Conservation (phyloP, 768 basidiomycete species). For the Strobilomyces confusus region DNA sequence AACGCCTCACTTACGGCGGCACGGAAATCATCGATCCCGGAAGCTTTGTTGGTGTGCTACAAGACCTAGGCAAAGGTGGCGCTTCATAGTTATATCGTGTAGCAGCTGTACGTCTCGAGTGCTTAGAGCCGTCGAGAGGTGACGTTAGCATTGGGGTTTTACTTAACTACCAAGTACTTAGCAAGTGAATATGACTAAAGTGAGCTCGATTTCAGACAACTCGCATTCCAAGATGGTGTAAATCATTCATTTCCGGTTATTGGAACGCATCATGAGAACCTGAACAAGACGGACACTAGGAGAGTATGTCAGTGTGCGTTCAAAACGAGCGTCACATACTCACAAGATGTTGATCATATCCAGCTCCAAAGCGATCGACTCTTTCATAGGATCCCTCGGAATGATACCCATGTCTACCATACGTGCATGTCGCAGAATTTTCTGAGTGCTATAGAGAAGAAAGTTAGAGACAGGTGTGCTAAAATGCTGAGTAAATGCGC, state of each 20-base stretch:
- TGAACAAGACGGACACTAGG: slow-evolving; percentile 75
- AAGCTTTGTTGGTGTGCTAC: slow-evolving; percentile 73
- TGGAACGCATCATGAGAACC: slow-evolving; percentile 63
- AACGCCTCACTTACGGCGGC: slow-evolving; percentile 88
- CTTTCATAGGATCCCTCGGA: slow-evolving; percentile 69
- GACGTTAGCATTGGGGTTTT: neutral
- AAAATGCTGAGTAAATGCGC: slow-evolving; percentile 22
- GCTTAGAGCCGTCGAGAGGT: neutral
- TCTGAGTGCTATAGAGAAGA: slow-evolving; percentile 56
- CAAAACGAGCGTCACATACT: slow-evolving; percentile 21
- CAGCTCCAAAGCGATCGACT: slow-evolving; percentile 74
- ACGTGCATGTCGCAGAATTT: slow-evolving; percentile 73
- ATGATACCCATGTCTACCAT: slow-evolving; percentile 65
- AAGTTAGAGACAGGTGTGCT: neutral
- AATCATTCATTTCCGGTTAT: slow-evolving; percentile 53
- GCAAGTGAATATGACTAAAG: neutral
- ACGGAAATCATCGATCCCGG: slow-evolving; percentile 93
- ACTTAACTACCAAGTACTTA: too few relatives aligned
- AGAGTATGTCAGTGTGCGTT: slow-evolving; percentile 9
- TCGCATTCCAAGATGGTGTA: neutral
- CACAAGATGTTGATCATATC: slow-evolving; percentile 92
- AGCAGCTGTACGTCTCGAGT: slow-evolving; percentile 40
- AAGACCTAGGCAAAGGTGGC: slow-evolving; percentile 50
- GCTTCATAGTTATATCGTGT: slow-evolving; percentile 20
- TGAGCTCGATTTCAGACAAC: neutral